Percentiles rank a stretch among this genome's conserved stretches.
phyloP scores from a whole-genome alignment of 306 rosid genomes.

The Vicia faba region DNA sequence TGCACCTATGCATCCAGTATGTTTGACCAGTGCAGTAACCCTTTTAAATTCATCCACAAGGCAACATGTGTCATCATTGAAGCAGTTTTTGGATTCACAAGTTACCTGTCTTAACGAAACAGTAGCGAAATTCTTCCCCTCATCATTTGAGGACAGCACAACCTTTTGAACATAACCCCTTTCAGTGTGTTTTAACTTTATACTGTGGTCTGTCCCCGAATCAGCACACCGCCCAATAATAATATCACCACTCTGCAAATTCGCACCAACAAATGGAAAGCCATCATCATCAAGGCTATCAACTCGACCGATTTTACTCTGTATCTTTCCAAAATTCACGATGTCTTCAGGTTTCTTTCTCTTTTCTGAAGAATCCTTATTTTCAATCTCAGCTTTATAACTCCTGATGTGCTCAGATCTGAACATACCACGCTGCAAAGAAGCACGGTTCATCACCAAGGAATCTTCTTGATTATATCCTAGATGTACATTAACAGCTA shows the following conservation, averaged over 20 bases:
- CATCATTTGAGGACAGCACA: conserved; percentile 89
- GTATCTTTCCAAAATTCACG: conserved; percentile 80
- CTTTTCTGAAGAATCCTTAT: conserved; percentile 73
- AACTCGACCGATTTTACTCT: conserved; percentile 84
- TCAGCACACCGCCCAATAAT: conserved; percentile 87
- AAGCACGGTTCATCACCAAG: conserved; percentile 91
- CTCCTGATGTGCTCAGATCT: conserved; percentile 88
- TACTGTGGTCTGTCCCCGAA: conserved; percentile 84
- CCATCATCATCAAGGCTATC: conserved; percentile 97
- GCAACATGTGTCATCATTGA: conserved; percentile 5
- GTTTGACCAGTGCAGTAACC: conserved; percentile 11
- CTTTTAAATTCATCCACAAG: not conserved
- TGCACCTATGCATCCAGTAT: conserved; percentile 3
- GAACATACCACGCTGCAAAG: conserved; percentile 98
- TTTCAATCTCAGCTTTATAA: conserved; percentile 88
- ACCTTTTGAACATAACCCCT: conserved; percentile 95
- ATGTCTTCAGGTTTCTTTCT: conserved; percentile 75
- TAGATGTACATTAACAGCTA: conserved; percentile 90
- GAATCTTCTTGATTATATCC: conserved; percentile 99
- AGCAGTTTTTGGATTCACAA: conserved; percentile 3
- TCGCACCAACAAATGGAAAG: conserved; percentile 83
- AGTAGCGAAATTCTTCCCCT: conserved; percentile 86
- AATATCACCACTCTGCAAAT: conserved; percentile 88
- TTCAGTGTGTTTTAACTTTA: conserved; percentile 89
- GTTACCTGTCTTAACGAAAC: conserved; percentile 96